Percentiles rank a stretch among this genome's conserved stretches.
These are phyloP conservation scores for Leptographium lundbergii DNA, from an alignment of 2,329 filamentous ascomycete genomes.

Conservation along the genomic window DNA sequence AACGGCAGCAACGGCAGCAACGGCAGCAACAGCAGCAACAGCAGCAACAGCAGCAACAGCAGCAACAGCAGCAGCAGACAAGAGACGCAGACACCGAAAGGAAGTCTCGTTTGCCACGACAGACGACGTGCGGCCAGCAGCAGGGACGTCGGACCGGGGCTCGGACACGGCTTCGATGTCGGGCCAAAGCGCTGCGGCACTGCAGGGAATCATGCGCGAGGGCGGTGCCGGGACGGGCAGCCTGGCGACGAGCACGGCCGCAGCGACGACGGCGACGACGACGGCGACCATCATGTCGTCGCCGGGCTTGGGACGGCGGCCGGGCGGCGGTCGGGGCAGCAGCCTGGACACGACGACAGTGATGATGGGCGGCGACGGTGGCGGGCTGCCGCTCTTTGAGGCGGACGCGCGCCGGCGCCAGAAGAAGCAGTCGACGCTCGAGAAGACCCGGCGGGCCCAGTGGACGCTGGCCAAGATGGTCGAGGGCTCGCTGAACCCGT, in stretches of 20 bases:
- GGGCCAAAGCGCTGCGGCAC: no score
- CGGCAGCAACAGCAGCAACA: slow-evolving; percentile 54
- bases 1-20: slow-evolving; percentile 78
- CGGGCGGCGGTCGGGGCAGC: no score
- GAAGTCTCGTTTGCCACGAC: slow-evolving; percentile 59
- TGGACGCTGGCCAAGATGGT: slow-evolving; percentile 84
- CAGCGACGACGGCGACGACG: no score
- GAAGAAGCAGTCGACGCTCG: slow-evolving; percentile 45
- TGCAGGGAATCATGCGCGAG: no score
- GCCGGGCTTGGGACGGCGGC: no score
- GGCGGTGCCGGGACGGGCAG: no score
- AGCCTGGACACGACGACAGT: not conserved
- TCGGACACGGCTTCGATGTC: no score
- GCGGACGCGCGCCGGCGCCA: slow-evolving; percentile 16
- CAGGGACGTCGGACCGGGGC: no score
- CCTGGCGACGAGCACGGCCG: no score
- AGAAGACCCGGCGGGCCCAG: slow-evolving; percentile 73
- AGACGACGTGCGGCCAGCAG: slow-evolving; percentile 19
- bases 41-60: slow-evolving; percentile 60
- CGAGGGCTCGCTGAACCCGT: slow-evolving; percentile 72
- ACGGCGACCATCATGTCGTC: no score
- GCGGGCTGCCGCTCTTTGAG: no score
- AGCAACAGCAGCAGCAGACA: slow-evolving; percentile 23
- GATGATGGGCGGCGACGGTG: not conserved
- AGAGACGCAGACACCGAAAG: slow-evolving; percentile 35